These are phyloP conservation scores for Sordariomycetes sp. DNA, from an alignment of 2,329 filamentous ascomycete species.

Conservation along the genomic window DNA sequence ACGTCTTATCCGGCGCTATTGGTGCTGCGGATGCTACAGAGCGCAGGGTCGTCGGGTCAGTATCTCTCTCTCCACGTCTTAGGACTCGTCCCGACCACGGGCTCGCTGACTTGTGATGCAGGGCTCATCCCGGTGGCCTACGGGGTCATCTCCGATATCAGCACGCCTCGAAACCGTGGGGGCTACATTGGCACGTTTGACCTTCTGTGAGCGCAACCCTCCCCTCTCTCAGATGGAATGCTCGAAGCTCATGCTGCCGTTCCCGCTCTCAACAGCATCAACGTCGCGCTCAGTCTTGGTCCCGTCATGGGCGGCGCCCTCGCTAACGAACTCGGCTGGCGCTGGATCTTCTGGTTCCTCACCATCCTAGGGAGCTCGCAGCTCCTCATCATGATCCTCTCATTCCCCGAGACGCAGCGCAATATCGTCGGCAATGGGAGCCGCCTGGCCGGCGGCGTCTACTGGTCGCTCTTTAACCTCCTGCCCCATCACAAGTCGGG, in stretches of 20 bases:
- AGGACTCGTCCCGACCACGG: no score
- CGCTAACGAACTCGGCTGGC: conserved; percentile 47
- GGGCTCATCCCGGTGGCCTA: conserved; percentile 53
- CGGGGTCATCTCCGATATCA: conserved; percentile 57
- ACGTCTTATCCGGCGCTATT: conserved; percentile 39
- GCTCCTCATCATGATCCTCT: conserved; percentile 34
- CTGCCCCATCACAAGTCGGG: no score
- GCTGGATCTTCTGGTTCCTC: conserved; percentile 53
- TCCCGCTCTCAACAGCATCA: background rate
- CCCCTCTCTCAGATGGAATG: conserved; percentile 23
- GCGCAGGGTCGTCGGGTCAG: conserved; percentile 37
- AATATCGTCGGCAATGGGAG: conserved; percentile 42
- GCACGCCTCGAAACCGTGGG: conserved; percentile 53
- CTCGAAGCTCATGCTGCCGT: no score
- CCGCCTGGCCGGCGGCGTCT: background rate
- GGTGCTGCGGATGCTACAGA: conserved; percentile 44
- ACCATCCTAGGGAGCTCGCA: conserved; percentile 34
- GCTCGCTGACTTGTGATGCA: background rate
- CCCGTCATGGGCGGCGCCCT: conserved; percentile 51
- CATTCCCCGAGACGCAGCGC: conserved; percentile 42
- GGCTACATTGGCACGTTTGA: conserved; percentile 53
- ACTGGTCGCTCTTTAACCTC: background rate
- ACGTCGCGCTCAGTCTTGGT: conserved; percentile 20
- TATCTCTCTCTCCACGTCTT: background rate
- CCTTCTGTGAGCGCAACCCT: no score